These are phyloP conservation scores for Salix purpurea DNA, from an alignment of 345 rosid species.

Conservation along the genomic window DNA sequence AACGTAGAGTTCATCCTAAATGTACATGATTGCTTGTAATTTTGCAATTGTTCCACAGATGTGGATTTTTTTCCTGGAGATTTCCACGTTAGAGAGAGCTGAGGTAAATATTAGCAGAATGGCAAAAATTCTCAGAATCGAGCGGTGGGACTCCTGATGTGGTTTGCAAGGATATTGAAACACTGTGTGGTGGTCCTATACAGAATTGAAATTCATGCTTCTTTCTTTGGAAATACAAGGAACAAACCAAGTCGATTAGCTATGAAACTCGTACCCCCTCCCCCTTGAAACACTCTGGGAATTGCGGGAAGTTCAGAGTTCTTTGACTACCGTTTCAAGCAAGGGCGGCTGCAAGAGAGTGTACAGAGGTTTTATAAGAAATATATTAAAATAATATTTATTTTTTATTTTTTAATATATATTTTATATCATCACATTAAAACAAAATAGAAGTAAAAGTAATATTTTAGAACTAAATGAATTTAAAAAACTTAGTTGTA, in stretches of 20 bases:
- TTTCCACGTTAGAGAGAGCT: constrained; percentile 14
- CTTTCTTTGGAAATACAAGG: neutral
- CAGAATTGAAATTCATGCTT: constrained; percentile 2
- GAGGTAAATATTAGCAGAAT: constrained; percentile 3
- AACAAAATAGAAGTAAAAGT: too few relatives aligned
- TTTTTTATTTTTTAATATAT: too few relatives aligned
- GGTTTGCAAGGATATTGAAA: constrained; percentile 14
- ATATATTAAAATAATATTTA: too few relatives aligned
- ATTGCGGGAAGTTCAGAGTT: too few relatives aligned
- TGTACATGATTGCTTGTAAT: constrained; percentile 36
- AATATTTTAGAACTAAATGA: too few relatives aligned
- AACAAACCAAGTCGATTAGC: neutral
- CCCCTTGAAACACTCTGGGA: neutral
- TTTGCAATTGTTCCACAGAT: constrained; percentile 8
- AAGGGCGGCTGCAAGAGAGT: too few relatives aligned
- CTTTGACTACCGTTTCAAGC: too few relatives aligned
- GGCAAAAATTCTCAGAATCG: neutral
- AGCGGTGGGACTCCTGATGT: constrained; percentile 22
- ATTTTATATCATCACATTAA: too few relatives aligned
- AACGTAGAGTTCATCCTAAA: neutral
- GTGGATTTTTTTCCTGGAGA: constrained; percentile 19
- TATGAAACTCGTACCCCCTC: neutral
- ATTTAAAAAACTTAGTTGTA: too few relatives aligned
- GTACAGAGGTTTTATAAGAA: too few relatives aligned
- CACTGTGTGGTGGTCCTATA: constrained; percentile 3